These are phyloP conservation scores for Termitomyces titanicus DNA, from an alignment of 768 basidiomycete genomes.

Conservation along the genomic window DNA sequence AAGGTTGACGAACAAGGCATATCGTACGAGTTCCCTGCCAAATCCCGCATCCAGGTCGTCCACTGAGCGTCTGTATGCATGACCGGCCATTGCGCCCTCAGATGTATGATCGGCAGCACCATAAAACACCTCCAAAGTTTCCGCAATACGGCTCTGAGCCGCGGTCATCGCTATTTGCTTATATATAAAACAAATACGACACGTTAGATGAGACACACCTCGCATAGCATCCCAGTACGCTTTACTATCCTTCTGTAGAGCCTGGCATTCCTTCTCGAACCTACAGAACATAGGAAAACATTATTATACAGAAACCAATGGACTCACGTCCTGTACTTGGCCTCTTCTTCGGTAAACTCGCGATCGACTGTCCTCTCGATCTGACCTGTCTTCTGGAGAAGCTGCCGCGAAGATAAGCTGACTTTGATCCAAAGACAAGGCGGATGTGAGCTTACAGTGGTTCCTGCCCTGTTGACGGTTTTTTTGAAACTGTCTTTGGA, in stretches of 20 bases:
- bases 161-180: slow-evolving; percentile 78
- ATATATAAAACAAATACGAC: not conserved
- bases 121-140: slow-evolving; percentile 93
- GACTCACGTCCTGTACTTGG: slow-evolving; percentile 83
- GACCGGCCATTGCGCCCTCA: slow-evolving; percentile 94
- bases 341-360: slow-evolving; percentile 91
- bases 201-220: slow-evolving; percentile 42
- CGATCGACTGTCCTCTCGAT: slow-evolving; percentile 94
- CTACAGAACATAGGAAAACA: slow-evolving; percentile 37
- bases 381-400: slow-evolving; percentile 97
- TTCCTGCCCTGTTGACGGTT: slow-evolving; percentile 86
- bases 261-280: slow-evolving; percentile 94
- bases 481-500: slow-evolving; percentile 75
- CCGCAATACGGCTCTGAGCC: slow-evolving; percentile 89
- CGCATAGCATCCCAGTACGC: slow-evolving; percentile 93
- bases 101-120: slow-evolving; percentile 77
- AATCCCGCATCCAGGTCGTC: slow-evolving; percentile 90
- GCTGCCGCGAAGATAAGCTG: slow-evolving; percentile 36
- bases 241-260: slow-evolving; percentile 94
- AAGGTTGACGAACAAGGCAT: not conserved
- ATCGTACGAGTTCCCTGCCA: slow-evolving; percentile 74
- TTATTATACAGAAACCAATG: not conserved
- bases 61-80: slow-evolving; percentile 93
- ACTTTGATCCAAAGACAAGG: slow-evolving; percentile 8
- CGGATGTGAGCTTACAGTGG: slow-evolving; percentile 55